phyloP scores from a whole-genome alignment of 2,329 filamentous ascomycete species.

The Xylaria sp. region DNA sequence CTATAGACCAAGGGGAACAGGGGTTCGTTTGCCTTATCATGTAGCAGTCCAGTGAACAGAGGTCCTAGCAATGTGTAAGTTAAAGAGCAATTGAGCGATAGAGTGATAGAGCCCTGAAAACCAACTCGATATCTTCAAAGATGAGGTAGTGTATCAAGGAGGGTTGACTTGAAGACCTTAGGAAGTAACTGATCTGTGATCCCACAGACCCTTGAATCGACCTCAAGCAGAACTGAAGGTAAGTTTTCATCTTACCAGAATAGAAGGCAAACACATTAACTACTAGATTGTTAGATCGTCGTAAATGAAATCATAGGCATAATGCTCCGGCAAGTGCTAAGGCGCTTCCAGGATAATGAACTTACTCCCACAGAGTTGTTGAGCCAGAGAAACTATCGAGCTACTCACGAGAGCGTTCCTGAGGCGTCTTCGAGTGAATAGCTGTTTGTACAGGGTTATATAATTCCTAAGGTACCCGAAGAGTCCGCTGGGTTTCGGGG shows the following conservation, averaged over 20 bases:
- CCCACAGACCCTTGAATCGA: background rate
- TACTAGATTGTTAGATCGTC: background rate
- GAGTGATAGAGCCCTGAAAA: no score
- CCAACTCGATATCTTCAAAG: background rate
- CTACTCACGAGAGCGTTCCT: conserved; percentile 50
- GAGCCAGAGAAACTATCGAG: conserved; percentile 48
- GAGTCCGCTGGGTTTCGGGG: conserved; percentile 32
- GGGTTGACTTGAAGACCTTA: background rate
- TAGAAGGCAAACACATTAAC: conserved; percentile 5
- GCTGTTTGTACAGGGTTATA: conserved; percentile 40
- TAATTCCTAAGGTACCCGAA: conserved; percentile 36
- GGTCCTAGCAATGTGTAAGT: background rate
- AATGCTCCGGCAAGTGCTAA: background rate
- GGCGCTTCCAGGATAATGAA: background rate
- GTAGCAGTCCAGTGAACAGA: conserved; percentile 1
- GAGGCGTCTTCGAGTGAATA: conserved; percentile 43
- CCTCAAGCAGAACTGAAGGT: background rate
- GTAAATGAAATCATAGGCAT: background rate
- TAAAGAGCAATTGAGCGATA: background rate
- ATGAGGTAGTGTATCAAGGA: background rate
- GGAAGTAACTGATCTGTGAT: background rate
- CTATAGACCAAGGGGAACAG: background rate
- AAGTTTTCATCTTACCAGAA: background rate
- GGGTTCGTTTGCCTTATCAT: background rate
- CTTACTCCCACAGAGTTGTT: conserved; percentile 52